phyloP scores from a whole-genome alignment of 768 basidiomycete genomes.

The Pulveroboletus sp. region DNA sequence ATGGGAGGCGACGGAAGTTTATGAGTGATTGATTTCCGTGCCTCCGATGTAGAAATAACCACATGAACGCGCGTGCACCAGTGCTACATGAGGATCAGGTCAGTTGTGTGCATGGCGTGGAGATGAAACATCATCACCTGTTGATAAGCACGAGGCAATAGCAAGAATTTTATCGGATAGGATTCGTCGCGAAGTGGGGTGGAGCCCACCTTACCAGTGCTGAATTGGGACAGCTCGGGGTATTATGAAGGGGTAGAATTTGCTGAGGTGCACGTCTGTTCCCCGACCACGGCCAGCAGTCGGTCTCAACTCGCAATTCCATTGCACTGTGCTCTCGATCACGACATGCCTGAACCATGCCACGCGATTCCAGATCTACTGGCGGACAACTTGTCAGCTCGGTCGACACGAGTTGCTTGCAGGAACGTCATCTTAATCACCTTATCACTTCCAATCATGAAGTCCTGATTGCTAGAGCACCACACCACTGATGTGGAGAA shows the following conservation, averaged over 20 bases:
- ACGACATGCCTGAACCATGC: conserved; percentile 21
- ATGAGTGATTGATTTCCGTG: conserved; percentile 12
- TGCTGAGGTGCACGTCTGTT: conserved; percentile 2
- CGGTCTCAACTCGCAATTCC: not conserved
- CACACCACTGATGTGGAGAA: conserved; percentile 10
- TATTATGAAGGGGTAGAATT: conserved; percentile 1
- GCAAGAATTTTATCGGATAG: conserved; percentile 3
- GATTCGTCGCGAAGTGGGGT: not conserved
- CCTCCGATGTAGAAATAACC: conserved; percentile 27
- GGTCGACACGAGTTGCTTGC: not conserved
- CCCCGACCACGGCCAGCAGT: not conserved
- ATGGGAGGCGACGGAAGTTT: conserved; percentile 17
- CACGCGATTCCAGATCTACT: conserved; percentile 5
- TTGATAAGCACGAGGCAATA: conserved; percentile 25
- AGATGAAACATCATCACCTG: conserved; percentile 10
- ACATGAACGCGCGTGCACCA: conserved; percentile 9
- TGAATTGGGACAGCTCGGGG: conserved; percentile 19
- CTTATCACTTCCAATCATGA: conserved; percentile 26
- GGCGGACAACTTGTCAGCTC: not conserved
- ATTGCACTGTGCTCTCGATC: conserved; percentile 6
- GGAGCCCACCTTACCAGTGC: not conserved
- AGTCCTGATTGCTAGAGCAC: conserved; percentile 9
- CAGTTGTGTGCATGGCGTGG: conserved; percentile 26
- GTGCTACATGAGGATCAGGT: conserved; percentile 27
- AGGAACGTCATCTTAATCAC: conserved; percentile 4